Conservation (phyloP, 176 grass and related monocot genomes). For the Poa pratensis region DNA sequence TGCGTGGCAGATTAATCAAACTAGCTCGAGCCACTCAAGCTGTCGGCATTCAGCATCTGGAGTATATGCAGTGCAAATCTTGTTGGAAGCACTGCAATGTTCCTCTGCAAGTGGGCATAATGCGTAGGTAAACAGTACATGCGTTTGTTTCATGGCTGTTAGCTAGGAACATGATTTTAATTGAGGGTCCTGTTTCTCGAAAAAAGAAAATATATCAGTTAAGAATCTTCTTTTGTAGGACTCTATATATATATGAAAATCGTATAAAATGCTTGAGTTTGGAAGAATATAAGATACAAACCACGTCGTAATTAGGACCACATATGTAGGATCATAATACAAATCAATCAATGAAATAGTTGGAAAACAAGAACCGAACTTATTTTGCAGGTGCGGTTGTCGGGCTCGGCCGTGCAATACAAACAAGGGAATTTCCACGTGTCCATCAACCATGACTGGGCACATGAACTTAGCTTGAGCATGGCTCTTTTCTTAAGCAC, state of each 20-base stretch:
- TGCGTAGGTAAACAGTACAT: neutral
- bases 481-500: constrained; percentile 4
- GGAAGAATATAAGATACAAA: neutral
- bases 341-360: neutral
- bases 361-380: neutral
- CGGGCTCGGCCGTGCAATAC: constrained; percentile 11
- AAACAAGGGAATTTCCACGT: constrained; percentile 2
- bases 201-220: neutral
- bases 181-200: neutral
- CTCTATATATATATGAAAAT: neutral
- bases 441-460: constrained; percentile 5
- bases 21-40: constrained; percentile 3
- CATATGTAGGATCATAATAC: neutral
- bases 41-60: constrained; percentile 13
- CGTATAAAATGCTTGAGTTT: neutral
- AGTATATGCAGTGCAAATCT: neutral
- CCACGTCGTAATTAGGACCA: neutral
- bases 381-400: constrained; percentile 11
- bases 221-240: neutral
- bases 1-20: neutral
- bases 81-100: neutral
- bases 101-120: constrained; percentile 7
- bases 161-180: constrained; percentile 6
- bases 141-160: constrained; percentile 11
- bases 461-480: neutral